Conservation (phyloP, 2,329 filamentous ascomycete species). For the Acephala macrosclerotiorum region DNA sequence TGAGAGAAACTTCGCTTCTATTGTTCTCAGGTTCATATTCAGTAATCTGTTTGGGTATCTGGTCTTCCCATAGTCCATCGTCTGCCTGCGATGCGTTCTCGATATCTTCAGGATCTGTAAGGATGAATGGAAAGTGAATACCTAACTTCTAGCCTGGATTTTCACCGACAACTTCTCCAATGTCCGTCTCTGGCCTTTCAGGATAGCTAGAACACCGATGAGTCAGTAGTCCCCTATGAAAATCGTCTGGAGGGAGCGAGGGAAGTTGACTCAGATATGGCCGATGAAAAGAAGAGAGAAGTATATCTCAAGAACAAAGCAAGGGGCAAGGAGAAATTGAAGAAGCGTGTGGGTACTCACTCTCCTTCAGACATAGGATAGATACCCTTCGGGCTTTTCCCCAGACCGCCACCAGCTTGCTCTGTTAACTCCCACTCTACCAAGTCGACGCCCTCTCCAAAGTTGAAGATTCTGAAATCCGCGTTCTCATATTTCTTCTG, state of each 20-base stretch:
- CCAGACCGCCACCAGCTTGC: conserved; percentile 41
- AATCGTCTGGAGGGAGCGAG: conserved; percentile 2
- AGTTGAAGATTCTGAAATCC: conserved; percentile 44
- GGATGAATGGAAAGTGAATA: neutral
- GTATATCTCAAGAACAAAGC: too few species aligned
- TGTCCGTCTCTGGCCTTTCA: conserved; percentile 1
- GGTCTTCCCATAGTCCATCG: neutral
- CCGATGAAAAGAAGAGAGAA: neutral
- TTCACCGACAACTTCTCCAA: conserved; percentile 31
- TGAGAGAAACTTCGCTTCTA: neutral
- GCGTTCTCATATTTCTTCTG: conserved; percentile 41
- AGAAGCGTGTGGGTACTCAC: neutral
- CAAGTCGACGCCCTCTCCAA: conserved; percentile 38
- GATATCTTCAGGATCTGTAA: neutral
- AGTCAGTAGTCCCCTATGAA: too few species aligned
- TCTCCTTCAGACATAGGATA: neutral
- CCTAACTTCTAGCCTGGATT: conserved; percentile 19
- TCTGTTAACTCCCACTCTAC: conserved; percentile 43
- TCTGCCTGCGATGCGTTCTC: neutral
- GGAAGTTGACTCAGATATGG: too few species aligned
- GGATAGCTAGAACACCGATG: conserved; percentile 11
- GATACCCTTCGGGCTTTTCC: conserved; percentile 32
- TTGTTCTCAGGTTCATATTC: neutral
- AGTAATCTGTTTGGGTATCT: neutral
- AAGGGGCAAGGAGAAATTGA: neutral